A percentile compares a stretch with the other conserved stretches of the same genome.
Evolutionary conservation across 140 eudicot species (phyloP).

Genomic region (Cichorium intybus): DNA sequence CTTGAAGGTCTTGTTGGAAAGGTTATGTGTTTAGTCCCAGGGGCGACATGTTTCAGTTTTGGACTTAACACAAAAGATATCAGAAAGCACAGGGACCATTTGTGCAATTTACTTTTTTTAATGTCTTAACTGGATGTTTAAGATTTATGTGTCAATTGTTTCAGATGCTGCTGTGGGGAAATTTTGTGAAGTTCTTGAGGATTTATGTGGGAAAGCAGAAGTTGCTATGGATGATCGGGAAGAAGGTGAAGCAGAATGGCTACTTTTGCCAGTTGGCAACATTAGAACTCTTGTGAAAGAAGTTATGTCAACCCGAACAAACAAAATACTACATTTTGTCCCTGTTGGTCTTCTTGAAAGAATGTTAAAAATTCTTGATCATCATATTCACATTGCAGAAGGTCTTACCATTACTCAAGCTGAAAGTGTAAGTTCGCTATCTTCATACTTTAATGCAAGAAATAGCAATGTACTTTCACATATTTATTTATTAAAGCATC

Average conservation of each 20-base stretch:
- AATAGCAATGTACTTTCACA: no score
- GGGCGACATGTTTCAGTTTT: no score
- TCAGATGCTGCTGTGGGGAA: slow-evolving; percentile 64
- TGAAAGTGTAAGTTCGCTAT: slow-evolving; percentile 65
- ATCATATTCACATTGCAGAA: slow-evolving; percentile 89
- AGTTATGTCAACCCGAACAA: slow-evolving; percentile 65
- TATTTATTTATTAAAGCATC: background rate
- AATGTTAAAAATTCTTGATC: slow-evolving; percentile 67
- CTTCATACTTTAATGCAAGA: slow-evolving; percentile 11
- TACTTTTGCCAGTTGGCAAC: slow-evolving; percentile 65
- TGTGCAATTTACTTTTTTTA: no score
- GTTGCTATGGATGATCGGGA: slow-evolving; percentile 68
- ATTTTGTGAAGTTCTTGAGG: slow-evolving; percentile 77
- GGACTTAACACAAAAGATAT: no score
- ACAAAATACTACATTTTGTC: slow-evolving; percentile 63
- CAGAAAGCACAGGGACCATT: no score
- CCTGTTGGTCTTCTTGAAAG: slow-evolving; percentile 69
- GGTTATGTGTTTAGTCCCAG: no score
- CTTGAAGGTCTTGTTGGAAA: no score
- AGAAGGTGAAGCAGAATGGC: slow-evolving; percentile 87
- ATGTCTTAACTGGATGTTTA: slow-evolving; percentile 11
- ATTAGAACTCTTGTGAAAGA: slow-evolving; percentile 63
- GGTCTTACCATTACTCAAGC: slow-evolving; percentile 80
- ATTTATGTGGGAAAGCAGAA: slow-evolving; percentile 74
- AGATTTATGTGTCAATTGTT: slow-evolving; percentile 18